A percentile compares a stretch with the other conserved stretches of the same genome.
These are phyloP conservation scores for Chaetoscypha palmicola DNA, from an alignment of 2,329 filamentous ascomycete genomes.

Conservation along the genomic window DNA sequence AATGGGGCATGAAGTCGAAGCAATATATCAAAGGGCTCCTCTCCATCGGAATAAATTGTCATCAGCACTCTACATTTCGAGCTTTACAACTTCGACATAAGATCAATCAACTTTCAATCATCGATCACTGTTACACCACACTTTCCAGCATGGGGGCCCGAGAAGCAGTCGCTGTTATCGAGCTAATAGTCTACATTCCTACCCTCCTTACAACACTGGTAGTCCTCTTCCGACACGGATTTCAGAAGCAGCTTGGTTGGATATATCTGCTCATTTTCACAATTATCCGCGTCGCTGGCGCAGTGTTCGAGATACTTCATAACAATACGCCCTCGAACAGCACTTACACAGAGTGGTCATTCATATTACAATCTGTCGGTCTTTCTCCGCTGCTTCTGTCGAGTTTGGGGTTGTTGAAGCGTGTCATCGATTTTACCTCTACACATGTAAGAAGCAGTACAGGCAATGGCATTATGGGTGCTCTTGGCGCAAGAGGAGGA, in stretches of 20 bases:
- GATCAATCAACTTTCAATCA: background rate
- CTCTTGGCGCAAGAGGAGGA: slow-evolving; percentile 5
- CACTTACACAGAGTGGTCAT: slow-evolving; percentile 28
- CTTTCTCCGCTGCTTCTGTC: slow-evolving; percentile 26
- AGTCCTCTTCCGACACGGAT: slow-evolving; percentile 22
- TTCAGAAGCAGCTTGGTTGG: slow-evolving; percentile 31
- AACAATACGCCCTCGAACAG: slow-evolving; percentile 20
- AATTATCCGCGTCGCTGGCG: slow-evolving; percentile 27
- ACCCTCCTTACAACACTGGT: slow-evolving; percentile 19
- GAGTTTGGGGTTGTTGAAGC: slow-evolving; percentile 23
- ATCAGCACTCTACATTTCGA: background rate
- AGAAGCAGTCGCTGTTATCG: slow-evolving; percentile 23
- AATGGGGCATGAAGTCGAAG: background rate
- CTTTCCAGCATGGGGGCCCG: slow-evolving; percentile 5
- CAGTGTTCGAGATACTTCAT: slow-evolving; percentile 27
- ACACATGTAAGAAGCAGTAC: slow-evolving; percentile 13
- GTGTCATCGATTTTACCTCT: slow-evolving; percentile 16
- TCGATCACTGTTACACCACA: background rate
- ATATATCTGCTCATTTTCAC: slow-evolving; percentile 32
- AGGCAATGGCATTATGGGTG: background rate
- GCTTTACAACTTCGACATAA: background rate
- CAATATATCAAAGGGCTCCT: background rate
- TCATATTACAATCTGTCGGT: slow-evolving; percentile 26
- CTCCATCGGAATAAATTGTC: background rate
- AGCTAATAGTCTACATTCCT: slow-evolving; percentile 25